Percentiles rank a stretch among this genome's conserved stretches.
These are phyloP conservation scores for Tieghemiomyces parasiticus DNA, from an alignment of 192 early-diverging fungal genomes.

Conservation along the genomic window DNA sequence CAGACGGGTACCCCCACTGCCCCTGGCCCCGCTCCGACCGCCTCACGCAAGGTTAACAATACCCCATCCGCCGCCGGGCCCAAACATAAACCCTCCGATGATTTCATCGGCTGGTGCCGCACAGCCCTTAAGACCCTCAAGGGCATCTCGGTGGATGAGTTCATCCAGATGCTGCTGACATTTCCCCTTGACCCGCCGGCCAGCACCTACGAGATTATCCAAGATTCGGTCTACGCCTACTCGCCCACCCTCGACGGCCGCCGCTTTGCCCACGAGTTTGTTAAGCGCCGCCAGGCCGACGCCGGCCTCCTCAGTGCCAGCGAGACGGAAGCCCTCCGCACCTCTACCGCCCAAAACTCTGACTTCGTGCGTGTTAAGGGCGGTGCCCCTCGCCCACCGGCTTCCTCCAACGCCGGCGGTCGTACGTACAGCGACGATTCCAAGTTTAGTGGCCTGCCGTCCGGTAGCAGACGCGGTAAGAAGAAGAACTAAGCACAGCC, in stretches of 20 bases:
- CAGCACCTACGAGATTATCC: conserved; percentile 53
- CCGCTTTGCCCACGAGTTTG: conserved; percentile 65
- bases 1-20: conserved; percentile 12
- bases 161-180: conserved; percentile 58
- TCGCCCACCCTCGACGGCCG: conserved; percentile 55
- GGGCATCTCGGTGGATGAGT: conserved; percentile 45
- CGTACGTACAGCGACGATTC: too few species aligned
- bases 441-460: too few species aligned
- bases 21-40: not conserved
- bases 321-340: not conserved
- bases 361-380: too few species aligned
- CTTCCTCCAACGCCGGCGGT: too few species aligned
- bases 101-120: conserved; percentile 60
- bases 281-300: conserved; percentile 56
- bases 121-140: conserved; percentile 42
- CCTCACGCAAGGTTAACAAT: not conserved
- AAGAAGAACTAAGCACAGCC: too few species aligned
- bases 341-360: too few species aligned
- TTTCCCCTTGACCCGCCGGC: conserved; percentile 51
- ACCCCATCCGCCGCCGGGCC: not conserved
- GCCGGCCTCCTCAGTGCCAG: not conserved
- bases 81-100: conserved; percentile 33
- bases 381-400: too few species aligned
- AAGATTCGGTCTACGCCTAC: conserved; percentile 60
- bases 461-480: too few species aligned